Percentiles rank a stretch among this genome's conserved stretches.
phyloP scores from a whole-genome alignment of 768 basidiomycete species.

The Pulveroboletus frians region DNA sequence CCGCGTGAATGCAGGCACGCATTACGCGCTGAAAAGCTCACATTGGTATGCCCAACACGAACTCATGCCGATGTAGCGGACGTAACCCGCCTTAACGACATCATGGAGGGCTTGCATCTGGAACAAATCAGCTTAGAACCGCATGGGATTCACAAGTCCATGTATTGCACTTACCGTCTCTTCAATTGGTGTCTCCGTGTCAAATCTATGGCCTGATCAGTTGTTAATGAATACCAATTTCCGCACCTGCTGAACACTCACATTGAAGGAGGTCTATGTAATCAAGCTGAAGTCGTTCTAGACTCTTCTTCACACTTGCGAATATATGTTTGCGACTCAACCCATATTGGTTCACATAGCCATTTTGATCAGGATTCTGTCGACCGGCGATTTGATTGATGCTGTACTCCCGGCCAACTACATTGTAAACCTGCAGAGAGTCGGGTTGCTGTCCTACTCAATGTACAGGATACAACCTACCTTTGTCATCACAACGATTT shows the following conservation, averaged over 20 bases:
- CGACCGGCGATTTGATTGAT: conserved; percentile 7
- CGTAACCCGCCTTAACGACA: conserved; percentile 45
- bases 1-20: not conserved
- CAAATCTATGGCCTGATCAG: conserved; percentile 41
- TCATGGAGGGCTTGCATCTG: conserved; percentile 49
- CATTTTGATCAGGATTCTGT: conserved; percentile 32
- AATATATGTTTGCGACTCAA: conserved; percentile 56
- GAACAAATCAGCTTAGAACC: not conserved
- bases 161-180: conserved; percentile 30
- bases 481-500: conserved; percentile 78
- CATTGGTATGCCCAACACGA: conserved; percentile 41
- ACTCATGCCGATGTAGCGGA: conserved; percentile 43
- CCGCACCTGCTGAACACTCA: conserved; percentile 8
- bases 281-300: conserved; percentile 42
- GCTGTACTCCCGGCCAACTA: conserved; percentile 22
- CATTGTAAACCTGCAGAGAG: conserved; percentile 38
- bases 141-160: not conserved
- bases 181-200: conserved; percentile 46
- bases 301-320: conserved; percentile 42
- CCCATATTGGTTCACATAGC: conserved; percentile 47
- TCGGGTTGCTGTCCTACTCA: not conserved
- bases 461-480: conserved; percentile 22
- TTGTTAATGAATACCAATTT: not conserved
- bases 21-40: conserved; percentile 9
- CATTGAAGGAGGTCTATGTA: conserved; percentile 58